These are phyloP conservation scores for Clonostachys solani DNA, from an alignment of 2,329 filamentous ascomycete species.

Conservation along the genomic window DNA sequence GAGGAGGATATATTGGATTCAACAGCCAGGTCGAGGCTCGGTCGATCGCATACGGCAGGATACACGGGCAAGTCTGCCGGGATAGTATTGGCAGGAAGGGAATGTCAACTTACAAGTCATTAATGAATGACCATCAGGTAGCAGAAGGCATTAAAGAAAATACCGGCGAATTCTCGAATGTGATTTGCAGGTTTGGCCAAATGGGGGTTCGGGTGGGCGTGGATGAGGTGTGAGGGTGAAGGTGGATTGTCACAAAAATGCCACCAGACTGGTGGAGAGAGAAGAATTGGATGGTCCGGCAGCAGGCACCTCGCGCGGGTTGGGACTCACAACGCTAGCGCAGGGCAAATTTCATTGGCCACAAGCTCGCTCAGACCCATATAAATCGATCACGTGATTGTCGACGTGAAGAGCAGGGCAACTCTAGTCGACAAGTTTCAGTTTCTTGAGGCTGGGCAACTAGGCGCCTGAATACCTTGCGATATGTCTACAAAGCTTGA, in stretches of 20 bases:
- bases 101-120: conserved; percentile 45
- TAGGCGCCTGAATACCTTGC: no score
- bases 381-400: no score
- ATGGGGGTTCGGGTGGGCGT: conserved; percentile 3
- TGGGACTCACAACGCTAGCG: no score
- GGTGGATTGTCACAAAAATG: conserved; percentile 8
- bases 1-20: conserved; percentile 26
- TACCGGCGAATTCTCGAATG: not conserved
- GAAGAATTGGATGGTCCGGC: conserved; percentile 30
- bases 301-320: no score
- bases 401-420: no score
- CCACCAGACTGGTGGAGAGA: conserved; percentile 22
- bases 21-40: conserved; percentile 21
- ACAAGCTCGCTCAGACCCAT: no score
- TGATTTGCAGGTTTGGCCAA: conserved; percentile 2
- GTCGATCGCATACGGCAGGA: conserved; percentile 29
- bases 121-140: conserved; percentile 35
- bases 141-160: conserved; percentile 15
- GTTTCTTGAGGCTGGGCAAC: no score
- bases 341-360: no score
- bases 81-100: conserved; percentile 13
- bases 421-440: no score
- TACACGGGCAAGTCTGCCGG: conserved; percentile 19
- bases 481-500: no score
- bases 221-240: conserved; percentile 6